Percentiles rank a stretch among this genome's conserved stretches.
Evolutionary conservation across 129 eudicot species (phyloP).

Genomic region (Heracleum sosnowskyi): DNA sequence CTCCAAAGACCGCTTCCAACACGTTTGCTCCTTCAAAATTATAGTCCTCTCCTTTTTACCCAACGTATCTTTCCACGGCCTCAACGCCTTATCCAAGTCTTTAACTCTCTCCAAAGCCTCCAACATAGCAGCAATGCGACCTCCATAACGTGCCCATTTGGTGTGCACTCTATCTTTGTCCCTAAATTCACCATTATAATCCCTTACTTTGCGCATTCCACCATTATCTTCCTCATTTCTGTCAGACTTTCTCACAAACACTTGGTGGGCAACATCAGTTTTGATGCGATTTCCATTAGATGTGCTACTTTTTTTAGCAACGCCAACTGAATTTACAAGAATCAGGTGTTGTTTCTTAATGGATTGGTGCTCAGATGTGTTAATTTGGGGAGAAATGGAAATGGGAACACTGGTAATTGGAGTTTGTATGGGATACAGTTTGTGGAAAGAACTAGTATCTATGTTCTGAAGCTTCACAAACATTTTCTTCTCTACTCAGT

Average conservation of each 20-base stretch:
- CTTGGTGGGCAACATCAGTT: conserved; percentile 10
- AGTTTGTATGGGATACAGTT: conserved; percentile 28
- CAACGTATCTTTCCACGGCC: conserved; percentile 60
- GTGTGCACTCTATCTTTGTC: conserved; percentile 30
- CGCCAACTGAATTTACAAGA: not conserved
- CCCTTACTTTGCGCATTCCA: conserved; percentile 4
- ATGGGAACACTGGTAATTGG: conserved; percentile 17
- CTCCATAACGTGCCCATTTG: conserved; percentile 73
- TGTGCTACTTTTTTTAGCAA: not conserved
- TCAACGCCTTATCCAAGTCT: conserved; percentile 67
- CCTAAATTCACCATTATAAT: not conserved
- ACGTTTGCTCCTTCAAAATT: conserved; percentile 74
- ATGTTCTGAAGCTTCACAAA: conserved; percentile 37
- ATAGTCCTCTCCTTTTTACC: conserved; percentile 70
- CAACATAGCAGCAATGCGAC: conserved; percentile 54
- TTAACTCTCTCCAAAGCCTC: conserved; percentile 44
- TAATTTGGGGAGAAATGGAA: conserved; percentile 27
- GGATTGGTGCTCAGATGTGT: conserved; percentile 16
- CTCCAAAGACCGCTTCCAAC: conserved; percentile 73
- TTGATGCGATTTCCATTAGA: conserved; percentile 8
- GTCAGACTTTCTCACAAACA: conserved; percentile 4
- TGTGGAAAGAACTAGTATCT: conserved; percentile 35
- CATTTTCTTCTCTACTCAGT: conserved; percentile 23
- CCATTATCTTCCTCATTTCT: not conserved
- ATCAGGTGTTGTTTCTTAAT: conserved; percentile 21